Percentiles rank a stretch among this genome's conserved stretches.
Conservation (phyloP, 148 eudicot genomes). For the Vaccinium corymbosum region DNA sequence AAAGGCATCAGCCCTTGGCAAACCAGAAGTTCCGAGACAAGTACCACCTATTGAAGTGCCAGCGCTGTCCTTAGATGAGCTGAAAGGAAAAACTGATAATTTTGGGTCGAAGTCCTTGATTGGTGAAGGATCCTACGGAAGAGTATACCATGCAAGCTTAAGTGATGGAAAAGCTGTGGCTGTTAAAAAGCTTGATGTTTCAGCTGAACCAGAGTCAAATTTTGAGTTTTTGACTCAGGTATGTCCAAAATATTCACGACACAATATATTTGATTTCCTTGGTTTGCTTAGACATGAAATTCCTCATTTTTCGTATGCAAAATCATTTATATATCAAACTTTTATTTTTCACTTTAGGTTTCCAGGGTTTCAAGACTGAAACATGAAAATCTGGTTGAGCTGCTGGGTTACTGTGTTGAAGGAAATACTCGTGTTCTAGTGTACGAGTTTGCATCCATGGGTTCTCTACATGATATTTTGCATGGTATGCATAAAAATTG, state of each 20-base stretch:
- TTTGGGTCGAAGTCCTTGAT: conserved; percentile 77
- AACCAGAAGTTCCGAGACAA: conserved; percentile 43
- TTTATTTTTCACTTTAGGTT: conserved; percentile 37
- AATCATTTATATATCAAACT: neutral
- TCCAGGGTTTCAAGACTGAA: conserved; percentile 75
- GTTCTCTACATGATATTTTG: conserved; percentile 77
- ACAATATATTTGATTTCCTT: neutral
- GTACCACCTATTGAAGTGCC: conserved; percentile 65
- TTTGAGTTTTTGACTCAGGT: conserved; percentile 86
- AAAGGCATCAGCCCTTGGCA: conserved; percentile 40
- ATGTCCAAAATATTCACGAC: neutral
- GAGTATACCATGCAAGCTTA: conserved; percentile 67
- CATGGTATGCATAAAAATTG: conserved; percentile 47
- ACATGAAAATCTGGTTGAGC: conserved; percentile 78
- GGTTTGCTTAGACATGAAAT: neutral
- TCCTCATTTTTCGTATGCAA: neutral
- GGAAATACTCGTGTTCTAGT: conserved; percentile 61
- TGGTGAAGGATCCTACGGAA: conserved; percentile 91
- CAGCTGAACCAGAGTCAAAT: conserved; percentile 59
- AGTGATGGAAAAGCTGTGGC: conserved; percentile 66
- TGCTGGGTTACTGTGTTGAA: conserved; percentile 79
- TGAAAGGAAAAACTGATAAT: conserved; percentile 68
- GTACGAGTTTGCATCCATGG: conserved; percentile 86
- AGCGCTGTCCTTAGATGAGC: conserved; percentile 59
- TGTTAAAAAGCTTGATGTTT: conserved; percentile 74